Conservation (phyloP, 805 yeast genomes). For the Ogataea nakhonphanomensis region DNA sequence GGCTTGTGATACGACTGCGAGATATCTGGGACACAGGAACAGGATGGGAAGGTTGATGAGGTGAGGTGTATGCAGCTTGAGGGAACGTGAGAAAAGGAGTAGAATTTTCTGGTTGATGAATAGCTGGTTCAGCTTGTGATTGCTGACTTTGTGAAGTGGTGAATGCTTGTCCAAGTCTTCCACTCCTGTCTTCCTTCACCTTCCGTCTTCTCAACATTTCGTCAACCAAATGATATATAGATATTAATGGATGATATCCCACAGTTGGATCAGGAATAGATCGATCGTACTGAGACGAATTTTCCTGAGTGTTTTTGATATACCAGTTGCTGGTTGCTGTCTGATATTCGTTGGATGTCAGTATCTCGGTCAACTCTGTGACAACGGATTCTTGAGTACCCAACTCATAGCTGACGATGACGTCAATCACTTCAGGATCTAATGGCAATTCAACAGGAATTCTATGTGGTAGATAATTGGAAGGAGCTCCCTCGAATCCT, state of each 20-base stretch:
- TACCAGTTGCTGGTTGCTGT: conserved; percentile 63
- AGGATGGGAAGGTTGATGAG: conserved; percentile 26
- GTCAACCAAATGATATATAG: conserved; percentile 80
- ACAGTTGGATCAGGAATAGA: conserved; percentile 69
- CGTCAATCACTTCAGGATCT: conserved; percentile 61
- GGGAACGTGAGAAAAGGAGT: conserved; percentile 34
- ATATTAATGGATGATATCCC: conserved; percentile 84
- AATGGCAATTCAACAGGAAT: conserved; percentile 70
- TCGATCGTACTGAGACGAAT: conserved; percentile 20
- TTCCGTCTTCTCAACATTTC: conserved; percentile 75
- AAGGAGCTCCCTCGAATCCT: conserved; percentile 74
- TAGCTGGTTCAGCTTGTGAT: conserved; percentile 12
- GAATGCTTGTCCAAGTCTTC: conserved; percentile 15
- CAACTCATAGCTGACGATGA: conserved; percentile 76
- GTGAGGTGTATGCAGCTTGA: conserved; percentile 42
- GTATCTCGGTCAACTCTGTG: conserved; percentile 51
- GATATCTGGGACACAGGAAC: conserved; percentile 23
- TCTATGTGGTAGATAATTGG: conserved; percentile 73
- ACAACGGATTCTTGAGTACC: conserved; percentile 62
- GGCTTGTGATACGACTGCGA: conserved; percentile 13
- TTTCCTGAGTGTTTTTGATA: conserved; percentile 35
- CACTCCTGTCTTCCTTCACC: conserved; percentile 50
- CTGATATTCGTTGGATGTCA: conserved; percentile 65
- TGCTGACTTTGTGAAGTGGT: conserved; percentile 16
- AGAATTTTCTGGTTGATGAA: conserved; percentile 14